A percentile compares a stretch with the other conserved stretches of the same genome.
phyloP scores from a whole-genome alignment of 768 basidiomycete genomes.

The Panus rudis region DNA sequence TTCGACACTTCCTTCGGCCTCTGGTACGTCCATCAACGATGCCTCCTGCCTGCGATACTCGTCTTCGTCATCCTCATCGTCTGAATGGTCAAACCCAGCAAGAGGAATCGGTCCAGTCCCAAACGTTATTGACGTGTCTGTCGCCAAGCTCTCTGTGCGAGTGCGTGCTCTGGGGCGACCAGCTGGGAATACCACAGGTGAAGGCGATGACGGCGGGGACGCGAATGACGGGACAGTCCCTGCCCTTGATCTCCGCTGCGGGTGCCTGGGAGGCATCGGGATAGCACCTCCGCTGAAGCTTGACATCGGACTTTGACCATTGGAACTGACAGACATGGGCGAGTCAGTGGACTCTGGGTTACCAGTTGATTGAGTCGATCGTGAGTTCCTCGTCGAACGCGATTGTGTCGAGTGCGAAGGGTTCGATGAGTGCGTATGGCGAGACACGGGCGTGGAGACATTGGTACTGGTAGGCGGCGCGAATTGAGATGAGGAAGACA shows the following conservation, averaged over 20 bases:
- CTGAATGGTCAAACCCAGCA: conserved; percentile 17
- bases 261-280: conserved; percentile 45
- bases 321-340: conserved; percentile 36
- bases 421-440: conserved; percentile 26
- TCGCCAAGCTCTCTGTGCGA: conserved; percentile 19
- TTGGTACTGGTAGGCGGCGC: conserved; percentile 9
- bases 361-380: conserved; percentile 48
- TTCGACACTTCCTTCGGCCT: conserved; percentile 48
- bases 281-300: conserved; percentile 25
- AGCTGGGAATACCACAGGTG: conserved; percentile 27
- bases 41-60: conserved; percentile 17
- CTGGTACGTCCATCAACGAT: conserved; percentile 30
- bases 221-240: conserved; percentile 34
- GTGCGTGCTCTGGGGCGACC: conserved; percentile 19
- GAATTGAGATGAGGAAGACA: conserved; percentile 25
- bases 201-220: conserved; percentile 29
- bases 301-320: conserved; percentile 16
- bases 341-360: conserved; percentile 58
- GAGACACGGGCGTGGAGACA: conserved; percentile 7
- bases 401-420: conserved; percentile 25
- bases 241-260: conserved; percentile 33
- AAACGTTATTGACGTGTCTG: conserved; percentile 18
- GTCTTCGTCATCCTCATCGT: conserved; percentile 25
- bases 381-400: conserved; percentile 27
- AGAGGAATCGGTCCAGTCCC: conserved; percentile 21